Conservation (phyloP, 2,329 filamentous ascomycete genomes). For the Paradendryphiella salina region DNA sequence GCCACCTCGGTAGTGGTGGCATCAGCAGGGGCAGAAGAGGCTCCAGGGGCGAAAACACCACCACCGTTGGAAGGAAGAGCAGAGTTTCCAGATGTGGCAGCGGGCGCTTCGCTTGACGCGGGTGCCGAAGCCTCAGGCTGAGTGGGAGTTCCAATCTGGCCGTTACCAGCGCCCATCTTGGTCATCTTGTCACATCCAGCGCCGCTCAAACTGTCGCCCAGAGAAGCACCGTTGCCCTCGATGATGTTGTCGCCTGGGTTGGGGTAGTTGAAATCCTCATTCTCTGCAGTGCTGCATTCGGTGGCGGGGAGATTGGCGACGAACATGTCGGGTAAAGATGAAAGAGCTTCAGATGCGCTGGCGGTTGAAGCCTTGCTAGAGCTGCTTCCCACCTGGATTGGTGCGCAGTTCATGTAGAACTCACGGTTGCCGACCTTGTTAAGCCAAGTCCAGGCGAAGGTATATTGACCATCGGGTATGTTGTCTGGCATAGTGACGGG, state of each 20-base stretch:
- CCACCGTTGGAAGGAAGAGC: conserved; percentile 19
- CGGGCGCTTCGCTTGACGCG: neutral
- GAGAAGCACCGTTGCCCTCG: conserved; percentile 31
- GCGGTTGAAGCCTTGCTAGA: conserved; percentile 41
- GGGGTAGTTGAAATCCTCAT: conserved; percentile 66
- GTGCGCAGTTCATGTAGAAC: conserved; percentile 97
- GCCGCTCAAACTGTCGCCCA: conserved; percentile 38
- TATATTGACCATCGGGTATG: conserved; percentile 73
- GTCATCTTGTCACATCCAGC: conserved; percentile 36
- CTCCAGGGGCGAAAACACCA: conserved; percentile 36
- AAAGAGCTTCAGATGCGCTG: conserved; percentile 44
- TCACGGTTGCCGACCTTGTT: conserved; percentile 92
- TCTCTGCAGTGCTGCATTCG: conserved; percentile 57
- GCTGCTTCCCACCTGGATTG: conserved; percentile 64
- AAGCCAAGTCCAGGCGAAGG: conserved; percentile 91
- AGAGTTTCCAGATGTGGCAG: conserved; percentile 5
- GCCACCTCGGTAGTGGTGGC: conserved; percentile 7
- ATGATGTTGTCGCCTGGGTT: conserved; percentile 62
- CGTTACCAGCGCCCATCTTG: conserved; percentile 39
- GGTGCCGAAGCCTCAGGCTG: conserved; percentile 4
- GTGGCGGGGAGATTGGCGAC: conserved; percentile 67
- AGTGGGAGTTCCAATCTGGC: conserved; percentile 34
- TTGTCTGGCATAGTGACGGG: conserved; percentile 71
- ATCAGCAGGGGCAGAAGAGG: conserved; percentile 29
- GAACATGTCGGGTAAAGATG: conserved; percentile 73